Percentiles rank a stretch among this genome's conserved stretches.
These are phyloP conservation scores for Trichosporon ovoides DNA, from an alignment of 1,284 basidiomycete species.

Conservation along the genomic window DNA sequence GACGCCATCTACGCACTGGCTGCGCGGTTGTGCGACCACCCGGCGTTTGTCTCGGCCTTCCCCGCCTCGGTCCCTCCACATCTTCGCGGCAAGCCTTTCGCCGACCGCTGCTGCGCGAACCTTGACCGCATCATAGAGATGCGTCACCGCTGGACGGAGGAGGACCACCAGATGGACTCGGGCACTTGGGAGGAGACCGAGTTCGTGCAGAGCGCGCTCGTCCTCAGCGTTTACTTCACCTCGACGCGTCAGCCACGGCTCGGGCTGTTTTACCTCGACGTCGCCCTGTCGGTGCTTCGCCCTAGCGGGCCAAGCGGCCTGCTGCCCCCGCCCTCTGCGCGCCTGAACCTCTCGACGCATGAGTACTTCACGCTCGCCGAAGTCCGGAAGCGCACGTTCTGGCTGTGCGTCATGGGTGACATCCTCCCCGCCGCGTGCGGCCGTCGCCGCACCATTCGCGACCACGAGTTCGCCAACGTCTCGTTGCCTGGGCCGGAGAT, in stretches of 20 bases:
- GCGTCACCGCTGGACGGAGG: slow-evolving; percentile 30
- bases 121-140: slow-evolving; percentile 35
- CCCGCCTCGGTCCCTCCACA: slow-evolving; percentile 31
- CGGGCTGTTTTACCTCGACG: slow-evolving; percentile 46
- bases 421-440: slow-evolving; percentile 41
- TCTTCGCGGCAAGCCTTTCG: slow-evolving; percentile 41
- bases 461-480: slow-evolving; percentile 39
- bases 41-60: slow-evolving; percentile 28
- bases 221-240: slow-evolving; percentile 48
- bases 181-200: slow-evolving; percentile 49
- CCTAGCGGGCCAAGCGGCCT: slow-evolving; percentile 20
- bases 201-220: slow-evolving; percentile 44
- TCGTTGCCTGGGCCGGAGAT: slow-evolving; percentile 41
- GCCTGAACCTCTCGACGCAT: slow-evolving; percentile 24
- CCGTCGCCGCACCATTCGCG: slow-evolving; percentile 31
- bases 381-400: slow-evolving; percentile 44
- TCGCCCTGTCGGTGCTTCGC: slow-evolving; percentile 36
- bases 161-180: slow-evolving; percentile 27
- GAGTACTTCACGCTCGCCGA: slow-evolving; percentile 41
- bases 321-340: slow-evolving; percentile 25
- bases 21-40: slow-evolving; percentile 45
- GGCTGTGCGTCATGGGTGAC: slow-evolving; percentile 46
- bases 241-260: slow-evolving; percentile 42
- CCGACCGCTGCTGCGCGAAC: slow-evolving; percentile 36
- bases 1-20: slow-evolving; percentile 50